A percentile compares a stretch with the other conserved stretches of the same genome.
Conservation (phyloP, 345 rosid species). For the Citrus sp. region DNA sequence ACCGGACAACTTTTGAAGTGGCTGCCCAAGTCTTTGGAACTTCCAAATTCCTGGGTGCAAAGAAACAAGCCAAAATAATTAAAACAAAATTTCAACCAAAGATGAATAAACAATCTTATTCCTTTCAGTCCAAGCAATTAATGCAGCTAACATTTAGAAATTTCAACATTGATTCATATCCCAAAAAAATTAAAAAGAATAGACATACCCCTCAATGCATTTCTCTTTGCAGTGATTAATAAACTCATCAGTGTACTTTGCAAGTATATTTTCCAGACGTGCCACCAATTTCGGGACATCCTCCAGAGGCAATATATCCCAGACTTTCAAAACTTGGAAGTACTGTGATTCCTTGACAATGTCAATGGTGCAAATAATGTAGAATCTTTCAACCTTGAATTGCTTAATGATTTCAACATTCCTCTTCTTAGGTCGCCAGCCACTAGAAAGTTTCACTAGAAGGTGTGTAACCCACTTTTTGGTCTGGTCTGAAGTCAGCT, state of each 20-base stretch:
- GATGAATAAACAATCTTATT: background rate
- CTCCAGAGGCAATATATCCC: slow-evolving; percentile 48
- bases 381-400: slow-evolving; percentile 34
- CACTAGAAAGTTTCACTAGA: slow-evolving; percentile 37
- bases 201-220: slow-evolving; percentile 47
- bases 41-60: slow-evolving; percentile 36
- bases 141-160: background rate
- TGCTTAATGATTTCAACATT: slow-evolving; percentile 42
- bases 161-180: background rate
- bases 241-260: slow-evolving; percentile 35
- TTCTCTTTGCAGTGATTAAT: slow-evolving; percentile 41
- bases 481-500: slow-evolving; percentile 20
- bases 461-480: slow-evolving; percentile 25
- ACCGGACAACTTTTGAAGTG: slow-evolving; percentile 1
- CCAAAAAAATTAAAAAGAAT: background rate
- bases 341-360: slow-evolving; percentile 27
- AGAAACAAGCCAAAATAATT: background rate
- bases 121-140: background rate
- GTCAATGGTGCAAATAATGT: slow-evolving; percentile 44
- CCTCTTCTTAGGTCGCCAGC: slow-evolving; percentile 48
- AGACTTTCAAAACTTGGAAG: slow-evolving; percentile 45
- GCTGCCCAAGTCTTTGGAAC: slow-evolving; percentile 13
- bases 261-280: slow-evolving; percentile 38
- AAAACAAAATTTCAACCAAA: background rate
- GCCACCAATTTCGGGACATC: slow-evolving; percentile 34